A percentile compares a stretch with the other conserved stretches of the same genome.
These are phyloP conservation scores for Solanum sejunctum DNA, from an alignment of 257 asterid species.

Conservation along the genomic window DNA sequence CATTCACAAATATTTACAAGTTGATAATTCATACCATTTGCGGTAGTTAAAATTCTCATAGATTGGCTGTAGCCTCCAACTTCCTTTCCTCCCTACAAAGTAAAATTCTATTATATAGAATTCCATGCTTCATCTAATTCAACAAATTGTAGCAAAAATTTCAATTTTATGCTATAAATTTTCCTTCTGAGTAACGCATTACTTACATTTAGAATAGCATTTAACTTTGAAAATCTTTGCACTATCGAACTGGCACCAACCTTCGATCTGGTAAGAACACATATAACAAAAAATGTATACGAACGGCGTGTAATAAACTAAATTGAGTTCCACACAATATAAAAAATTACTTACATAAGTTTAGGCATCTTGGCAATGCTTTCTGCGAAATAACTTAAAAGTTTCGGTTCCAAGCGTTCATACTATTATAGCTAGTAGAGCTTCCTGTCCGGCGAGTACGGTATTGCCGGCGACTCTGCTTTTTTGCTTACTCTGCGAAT, in stretches of 20 bases:
- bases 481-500: not conserved
- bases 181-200: not conserved
- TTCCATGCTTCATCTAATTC: not conserved
- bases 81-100: not conserved
- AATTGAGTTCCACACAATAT: not conserved
- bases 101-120: not conserved
- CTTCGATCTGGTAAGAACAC: not conserved
- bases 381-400: not conserved
- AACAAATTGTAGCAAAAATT: not conserved
- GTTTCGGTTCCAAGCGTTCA: not conserved
- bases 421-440: not conserved
- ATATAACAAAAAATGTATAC: not conserved
- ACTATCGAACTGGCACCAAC: not conserved
- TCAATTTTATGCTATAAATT: not conserved
- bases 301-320: not conserved
- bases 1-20: not conserved
- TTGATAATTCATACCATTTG: constrained; percentile 7
- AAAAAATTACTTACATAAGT: constrained; percentile 3
- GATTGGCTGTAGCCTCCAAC: not conserved
- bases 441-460: not conserved
- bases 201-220: not conserved
- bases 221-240: not conserved
- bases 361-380: constrained; percentile 4
- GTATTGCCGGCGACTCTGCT: not conserved
- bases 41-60: constrained; percentile 2